Evolutionary conservation across 176 grass and related monocot genomes (phyloP), one percentile per base, ranked within the genome.

Genomic region (Chloris gayana): DNA sequence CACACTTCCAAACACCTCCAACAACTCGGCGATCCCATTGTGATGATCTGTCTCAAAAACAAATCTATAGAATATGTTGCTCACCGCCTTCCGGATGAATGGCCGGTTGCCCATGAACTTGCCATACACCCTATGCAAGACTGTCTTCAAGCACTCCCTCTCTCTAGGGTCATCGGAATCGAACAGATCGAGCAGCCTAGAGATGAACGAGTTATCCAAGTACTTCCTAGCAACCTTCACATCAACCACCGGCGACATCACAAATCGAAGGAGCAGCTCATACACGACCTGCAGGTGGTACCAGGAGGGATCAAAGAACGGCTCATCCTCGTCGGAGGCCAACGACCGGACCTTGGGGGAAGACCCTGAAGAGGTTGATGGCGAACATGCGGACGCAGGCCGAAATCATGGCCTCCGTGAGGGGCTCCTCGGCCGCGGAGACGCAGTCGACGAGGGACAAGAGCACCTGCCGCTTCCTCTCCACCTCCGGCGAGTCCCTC

Each of bases 121-220:
- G 19, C 91, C 94, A 27, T 89, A 93, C 60, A 97, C 83, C 69
- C 91, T 86, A 58, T 91, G 94, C 82, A 97, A 79, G 45, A 93
- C 65, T 62, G 94, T 85, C 80, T 93, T 97, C 82, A 93, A 71
- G 78, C 86, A 97, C 18, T 97, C 94, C 82, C 94, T 90, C 69
- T 97, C 94, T 73, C 94, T 97, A 38, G 94, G 94, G 42, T 97
- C 94, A 61, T 97, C 91, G 0, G 94, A 97, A 86, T 97, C 94
- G 15, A 97, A 90, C 31, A 97, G 81, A 60, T 97, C 85, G 12
- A 97, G 94, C 32, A 97, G 54, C 88, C 90, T 92, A 3, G 89
- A 86, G 29, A 97, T 77, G 76, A 97, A 97, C 4, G 82, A 91
- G 59, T 94, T 92, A 67, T 94, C 87, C 75, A 98, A 44, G 83